phyloP scores from a whole-genome alignment of 225 moss, liverwort and hornwort genomes.

The Bryum argenteum region DNA sequence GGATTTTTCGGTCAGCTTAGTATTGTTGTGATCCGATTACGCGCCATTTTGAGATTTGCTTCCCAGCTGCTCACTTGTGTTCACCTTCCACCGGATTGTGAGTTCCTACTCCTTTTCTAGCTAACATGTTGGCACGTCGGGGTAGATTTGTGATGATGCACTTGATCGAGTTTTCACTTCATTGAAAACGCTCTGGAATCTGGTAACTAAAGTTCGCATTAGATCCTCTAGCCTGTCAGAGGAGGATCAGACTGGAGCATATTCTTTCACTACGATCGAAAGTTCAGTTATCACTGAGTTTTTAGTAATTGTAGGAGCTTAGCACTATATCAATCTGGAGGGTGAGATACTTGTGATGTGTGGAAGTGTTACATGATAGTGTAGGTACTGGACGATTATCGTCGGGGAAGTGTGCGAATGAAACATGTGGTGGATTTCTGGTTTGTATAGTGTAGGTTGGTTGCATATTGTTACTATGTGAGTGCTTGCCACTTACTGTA shows the following conservation, averaged over 20 bases:
- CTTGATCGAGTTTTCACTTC: constrained; percentile 14
- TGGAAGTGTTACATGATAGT: not conserved
- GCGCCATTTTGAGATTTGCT: constrained; percentile 63
- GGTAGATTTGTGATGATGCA: not conserved
- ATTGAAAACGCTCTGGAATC: not conserved
- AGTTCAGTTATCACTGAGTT: not conserved
- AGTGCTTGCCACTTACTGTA: not conserved
- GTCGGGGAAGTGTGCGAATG: not conserved
- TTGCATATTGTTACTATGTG: not conserved
- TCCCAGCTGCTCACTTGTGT: constrained; percentile 57
- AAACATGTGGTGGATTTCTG: constrained; percentile 4
- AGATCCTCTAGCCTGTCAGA: constrained; percentile 6
- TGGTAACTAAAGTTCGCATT: not conserved
- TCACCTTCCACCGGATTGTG: constrained; percentile 51
- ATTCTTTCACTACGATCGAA: not conserved
- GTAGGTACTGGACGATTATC: not conserved
- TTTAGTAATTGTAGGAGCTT: not conserved
- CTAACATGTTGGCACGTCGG: no score
- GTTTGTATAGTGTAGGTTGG: constrained; percentile 11
- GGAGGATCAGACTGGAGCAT: not conserved
- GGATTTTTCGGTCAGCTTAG: constrained; percentile 71
- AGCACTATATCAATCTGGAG: not conserved
- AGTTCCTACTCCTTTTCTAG: constrained; percentile 19
- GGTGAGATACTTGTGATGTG: not conserved
- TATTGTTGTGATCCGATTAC: constrained; percentile 62